phyloP scores from a whole-genome alignment of 257 asterid species.

The Solanum chiquidenum region DNA sequence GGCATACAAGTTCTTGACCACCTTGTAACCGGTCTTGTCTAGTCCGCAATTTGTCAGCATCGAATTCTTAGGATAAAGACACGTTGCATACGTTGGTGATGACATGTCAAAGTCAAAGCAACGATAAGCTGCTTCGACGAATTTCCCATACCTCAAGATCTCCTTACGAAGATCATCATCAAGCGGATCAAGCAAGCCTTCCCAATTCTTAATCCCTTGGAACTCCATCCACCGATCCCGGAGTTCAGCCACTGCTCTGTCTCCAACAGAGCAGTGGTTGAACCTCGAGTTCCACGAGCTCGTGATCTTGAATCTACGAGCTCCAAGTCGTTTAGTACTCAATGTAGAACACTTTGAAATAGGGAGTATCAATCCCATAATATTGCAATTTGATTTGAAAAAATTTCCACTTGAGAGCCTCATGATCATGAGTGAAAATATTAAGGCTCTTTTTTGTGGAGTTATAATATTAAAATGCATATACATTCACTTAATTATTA shows the following conservation, averaged over 20 bases:
- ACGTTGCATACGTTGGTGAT: constrained; percentile 41
- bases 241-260: background rate
- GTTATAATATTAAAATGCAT: background rate
- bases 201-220: constrained; percentile 88
- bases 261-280: background rate
- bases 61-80: constrained; percentile 16
- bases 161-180: constrained; percentile 60
- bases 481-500: background rate
- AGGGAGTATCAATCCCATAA: background rate
- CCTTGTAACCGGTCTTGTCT: too few species aligned
- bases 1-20: too few species aligned
- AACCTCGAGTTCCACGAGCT: background rate
- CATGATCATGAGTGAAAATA: constrained; percentile 12
- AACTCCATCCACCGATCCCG: constrained; percentile 61
- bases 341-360: background rate
- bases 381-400: background rate
- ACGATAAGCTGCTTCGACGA: constrained; percentile 68
- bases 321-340: background rate
- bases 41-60: constrained; percentile 41
- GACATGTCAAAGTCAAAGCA: constrained; percentile 70
- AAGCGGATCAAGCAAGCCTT: constrained; percentile 79
- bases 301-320: background rate
- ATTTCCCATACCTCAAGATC: constrained; percentile 68
- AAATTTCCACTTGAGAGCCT: background rate
- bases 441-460: background rate